Evolutionary conservation across 2,329 filamentous ascomycete genomes (phyloP).

Genomic region (Sclerotinia spermophila): DNA sequence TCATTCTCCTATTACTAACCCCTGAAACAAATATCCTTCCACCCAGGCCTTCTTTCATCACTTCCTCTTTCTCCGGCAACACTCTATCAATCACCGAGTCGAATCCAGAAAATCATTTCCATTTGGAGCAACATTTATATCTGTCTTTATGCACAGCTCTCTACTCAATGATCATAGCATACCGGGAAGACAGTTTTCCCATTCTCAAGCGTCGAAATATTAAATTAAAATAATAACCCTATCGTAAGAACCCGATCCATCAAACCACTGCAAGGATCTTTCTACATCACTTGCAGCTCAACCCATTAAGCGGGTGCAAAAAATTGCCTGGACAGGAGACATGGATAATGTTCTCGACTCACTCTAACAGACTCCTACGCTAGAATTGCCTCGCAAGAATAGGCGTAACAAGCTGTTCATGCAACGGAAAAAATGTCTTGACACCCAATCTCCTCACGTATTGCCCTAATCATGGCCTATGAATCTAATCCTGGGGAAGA

Average conservation of each 20-base stretch:
- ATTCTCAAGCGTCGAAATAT: constrained; percentile 53
- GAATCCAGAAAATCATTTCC: constrained; percentile 45
- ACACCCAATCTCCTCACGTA: constrained; percentile 57
- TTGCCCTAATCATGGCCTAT: constrained; percentile 59
- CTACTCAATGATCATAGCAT: constrained; percentile 55
- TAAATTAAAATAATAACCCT: constrained; percentile 57
- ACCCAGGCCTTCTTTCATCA: constrained; percentile 45
- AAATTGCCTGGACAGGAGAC: constrained; percentile 62
- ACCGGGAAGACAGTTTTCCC: constrained; percentile 53
- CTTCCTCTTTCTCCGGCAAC: constrained; percentile 44
- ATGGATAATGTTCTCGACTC: constrained; percentile 58
- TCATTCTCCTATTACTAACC: constrained; percentile 47
- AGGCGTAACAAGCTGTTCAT: constrained; percentile 60
- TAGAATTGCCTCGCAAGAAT: constrained; percentile 48
- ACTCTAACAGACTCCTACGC: constrained; percentile 47
- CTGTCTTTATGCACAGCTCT: constrained; percentile 43
- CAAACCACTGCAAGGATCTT: constrained; percentile 51
- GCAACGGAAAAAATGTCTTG: constrained; percentile 62
- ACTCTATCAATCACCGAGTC: constrained; percentile 45
- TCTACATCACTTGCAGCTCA: constrained; percentile 57
- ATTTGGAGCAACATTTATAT: constrained; percentile 42
- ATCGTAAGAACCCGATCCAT: constrained; percentile 49
- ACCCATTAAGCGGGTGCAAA: constrained; percentile 52
- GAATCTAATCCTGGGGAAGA: constrained; percentile 60
- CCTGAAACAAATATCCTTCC: constrained; percentile 51